Percentiles rank a stretch among this genome's conserved stretches.
Evolutionary conservation across 129 eudicot species (phyloP).

Genomic region (Glebionis coronaria): DNA sequence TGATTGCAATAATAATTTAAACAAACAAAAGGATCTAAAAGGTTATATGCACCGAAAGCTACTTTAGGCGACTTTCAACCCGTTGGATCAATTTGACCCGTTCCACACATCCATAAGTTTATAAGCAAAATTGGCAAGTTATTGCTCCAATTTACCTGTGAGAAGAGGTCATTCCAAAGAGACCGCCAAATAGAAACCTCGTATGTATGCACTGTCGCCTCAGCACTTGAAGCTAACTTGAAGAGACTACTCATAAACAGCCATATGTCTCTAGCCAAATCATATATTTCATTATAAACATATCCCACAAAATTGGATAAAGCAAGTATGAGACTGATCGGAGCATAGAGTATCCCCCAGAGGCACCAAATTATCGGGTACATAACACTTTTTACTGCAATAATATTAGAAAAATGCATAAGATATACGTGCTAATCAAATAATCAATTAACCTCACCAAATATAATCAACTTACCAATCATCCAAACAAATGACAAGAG

Average conservation of each 20-base stretch:
- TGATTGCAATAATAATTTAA: not conserved
- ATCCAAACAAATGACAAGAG: conserved; percentile 52
- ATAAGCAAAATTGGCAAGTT: not conserved
- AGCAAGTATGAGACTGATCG: conserved; percentile 62
- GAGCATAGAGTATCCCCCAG: conserved; percentile 69
- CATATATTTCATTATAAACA: conserved; percentile 39
- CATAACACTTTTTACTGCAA: conserved; percentile 57
- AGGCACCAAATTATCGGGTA: conserved; percentile 77
- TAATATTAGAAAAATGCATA: conserved; percentile 13
- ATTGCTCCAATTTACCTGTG: conserved; percentile 46
- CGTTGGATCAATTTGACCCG: too few species aligned
- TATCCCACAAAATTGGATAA: conserved; percentile 44
- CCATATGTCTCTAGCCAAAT: conserved; percentile 44
- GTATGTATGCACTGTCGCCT: conserved; percentile 60
- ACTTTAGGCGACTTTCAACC: too few species aligned
- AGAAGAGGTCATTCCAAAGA: conserved; percentile 90
- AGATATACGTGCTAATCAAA: not conserved
- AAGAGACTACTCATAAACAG: conserved; percentile 45
- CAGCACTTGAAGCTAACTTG: conserved; percentile 57
- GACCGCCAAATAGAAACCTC: conserved; percentile 92
- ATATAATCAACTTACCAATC: conserved; percentile 46
- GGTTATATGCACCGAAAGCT: too few species aligned
- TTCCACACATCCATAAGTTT: too few species aligned
- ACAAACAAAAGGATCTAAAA: too few species aligned
- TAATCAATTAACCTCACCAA: not conserved